phyloP scores from a whole-genome alignment of 2,329 filamentous ascomycete genomes.

The Dendryphion nanum region DNA sequence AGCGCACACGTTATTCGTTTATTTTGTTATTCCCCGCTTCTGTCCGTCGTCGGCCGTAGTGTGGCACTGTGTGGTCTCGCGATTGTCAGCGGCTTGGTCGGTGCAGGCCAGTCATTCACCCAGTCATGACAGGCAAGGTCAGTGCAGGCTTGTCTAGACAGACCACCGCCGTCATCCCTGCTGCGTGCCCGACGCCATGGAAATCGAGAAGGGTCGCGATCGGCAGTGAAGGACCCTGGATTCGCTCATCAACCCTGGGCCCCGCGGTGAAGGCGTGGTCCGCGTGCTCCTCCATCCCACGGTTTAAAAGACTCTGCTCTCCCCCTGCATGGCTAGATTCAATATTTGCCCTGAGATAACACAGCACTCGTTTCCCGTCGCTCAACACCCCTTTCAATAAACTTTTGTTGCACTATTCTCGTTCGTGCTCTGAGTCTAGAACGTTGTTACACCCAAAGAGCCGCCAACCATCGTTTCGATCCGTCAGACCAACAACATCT shows the following conservation, averaged over 20 bases:
- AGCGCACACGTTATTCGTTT: too few species aligned
- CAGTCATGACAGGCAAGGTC: too few species aligned
- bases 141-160: not conserved
- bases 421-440: constrained; percentile 2
- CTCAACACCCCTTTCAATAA: constrained; percentile 1
- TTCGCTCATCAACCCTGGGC: constrained; percentile 7
- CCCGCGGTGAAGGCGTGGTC: constrained; percentile 7
- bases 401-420: constrained; percentile 5
- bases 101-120: too few species aligned
- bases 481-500: too few species aligned
- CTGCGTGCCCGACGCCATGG: constrained; percentile 2
- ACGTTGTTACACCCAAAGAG: not conserved
- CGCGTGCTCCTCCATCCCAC: constrained; percentile 12
- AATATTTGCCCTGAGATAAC: constrained; percentile 1
- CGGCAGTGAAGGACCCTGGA: constrained; percentile 14
- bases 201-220: constrained; percentile 17
- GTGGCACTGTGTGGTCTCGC: not conserved
- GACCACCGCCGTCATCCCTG: constrained; percentile 9
- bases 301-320: constrained; percentile 21
- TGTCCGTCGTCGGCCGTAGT: constrained; percentile 2
- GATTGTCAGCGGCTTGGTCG: constrained; percentile 8
- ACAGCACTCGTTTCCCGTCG: constrained; percentile 7
- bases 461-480: too few species aligned
- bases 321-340: constrained; percentile 9
- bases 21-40: not conserved